A percentile compares a stretch with the other conserved stretches of the same genome.
These are phyloP conservation scores for Reticulascus tulasneorum DNA, from an alignment of 2,329 filamentous ascomycete genomes.

Conservation along the genomic window DNA sequence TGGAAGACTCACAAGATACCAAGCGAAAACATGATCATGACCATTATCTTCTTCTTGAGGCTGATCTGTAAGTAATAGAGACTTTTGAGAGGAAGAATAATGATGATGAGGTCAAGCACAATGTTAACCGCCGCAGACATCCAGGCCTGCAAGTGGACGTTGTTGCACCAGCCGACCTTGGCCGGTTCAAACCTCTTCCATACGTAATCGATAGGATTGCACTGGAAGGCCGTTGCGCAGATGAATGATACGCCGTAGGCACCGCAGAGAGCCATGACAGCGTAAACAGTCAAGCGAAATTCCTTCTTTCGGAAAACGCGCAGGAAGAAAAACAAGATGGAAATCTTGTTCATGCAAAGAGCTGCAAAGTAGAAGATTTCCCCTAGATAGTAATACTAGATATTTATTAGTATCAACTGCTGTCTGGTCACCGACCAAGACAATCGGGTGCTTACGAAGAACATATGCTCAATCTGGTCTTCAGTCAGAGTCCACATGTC, in stretches of 20 bases:
- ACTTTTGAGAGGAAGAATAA: conserved; percentile 13
- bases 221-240: conserved; percentile 9
- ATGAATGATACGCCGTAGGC: conserved; percentile 4
- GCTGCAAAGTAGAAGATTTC: conserved; percentile 26
- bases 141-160: conserved; percentile 7
- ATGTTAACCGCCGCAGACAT: conserved; percentile 14
- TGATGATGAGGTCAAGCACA: conserved; percentile 16
- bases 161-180: conserved; percentile 2
- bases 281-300: neutral
- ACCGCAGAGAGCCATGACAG: neutral
- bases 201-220: conserved; percentile 5
- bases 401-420: neutral
- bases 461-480: conserved; percentile 20
- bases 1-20: conserved; percentile 16
- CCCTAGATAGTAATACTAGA: conserved; percentile 22
- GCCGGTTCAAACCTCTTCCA: conserved; percentile 9
- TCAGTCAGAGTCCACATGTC: conserved; percentile 32
- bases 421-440: fast-evolving
- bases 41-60: conserved; percentile 13
- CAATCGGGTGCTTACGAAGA: conserved; percentile 19
- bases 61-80: conserved; percentile 17
- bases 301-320: conserved; percentile 23
- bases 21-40: conserved; percentile 15
- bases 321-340: conserved; percentile 27
- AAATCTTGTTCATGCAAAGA: conserved; percentile 25